Base-by-base conservation (phyloP, 2,329 filamentous ascomycete genomes). In the Alternaria ethzedia region DNA sequence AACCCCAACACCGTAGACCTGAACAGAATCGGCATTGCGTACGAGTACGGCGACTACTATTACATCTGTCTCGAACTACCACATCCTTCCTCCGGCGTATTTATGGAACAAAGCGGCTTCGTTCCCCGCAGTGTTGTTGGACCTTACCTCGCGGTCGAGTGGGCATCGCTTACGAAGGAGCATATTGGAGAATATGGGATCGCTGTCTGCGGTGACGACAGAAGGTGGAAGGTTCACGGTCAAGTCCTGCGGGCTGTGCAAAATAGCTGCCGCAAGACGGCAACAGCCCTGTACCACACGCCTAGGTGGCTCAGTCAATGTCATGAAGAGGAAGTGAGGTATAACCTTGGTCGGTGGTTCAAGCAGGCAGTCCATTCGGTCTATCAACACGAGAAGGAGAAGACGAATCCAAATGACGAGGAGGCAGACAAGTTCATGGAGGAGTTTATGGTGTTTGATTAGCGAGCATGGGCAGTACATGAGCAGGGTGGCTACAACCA, bases 391-490 rank as follows among this genome's bases (percentile, higher is more conserved):
- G 32, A 36, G 32, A 36, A 36, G 13, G 5, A 13, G 9, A 20
- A 7, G n/a, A 11, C 15, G 32, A 36, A 36, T 36, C 32, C 32
- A 36, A 36, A n/a, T n/a, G 32, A 10, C 11, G 5, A 59, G 4
- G 47, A 57, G 13, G 46, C 52, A 6, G 28, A 61, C 6, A 23
- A 21, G 26, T 57, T 64, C n/a, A 54, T 61, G 43, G 28, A 57
- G 20, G 57, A 64, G 23, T 61, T 64, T 2, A 61, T 57, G 52
- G 61, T 44, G 11, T 61, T 57, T 30, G 61, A 50, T 11, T 23
- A 32, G 36, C 55, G 50, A 56, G 32, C 28, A 21, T 23, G 21
- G 17, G 26, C 15, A 25, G 54, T 21, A 15, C 54, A 45, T 30
- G n/a, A 17, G 43, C 21, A 7, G 12, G 21, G 5, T n/a, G 25